Base-by-base conservation (phyloP, 805 yeast genomes). In the Candida montana region DNA sequence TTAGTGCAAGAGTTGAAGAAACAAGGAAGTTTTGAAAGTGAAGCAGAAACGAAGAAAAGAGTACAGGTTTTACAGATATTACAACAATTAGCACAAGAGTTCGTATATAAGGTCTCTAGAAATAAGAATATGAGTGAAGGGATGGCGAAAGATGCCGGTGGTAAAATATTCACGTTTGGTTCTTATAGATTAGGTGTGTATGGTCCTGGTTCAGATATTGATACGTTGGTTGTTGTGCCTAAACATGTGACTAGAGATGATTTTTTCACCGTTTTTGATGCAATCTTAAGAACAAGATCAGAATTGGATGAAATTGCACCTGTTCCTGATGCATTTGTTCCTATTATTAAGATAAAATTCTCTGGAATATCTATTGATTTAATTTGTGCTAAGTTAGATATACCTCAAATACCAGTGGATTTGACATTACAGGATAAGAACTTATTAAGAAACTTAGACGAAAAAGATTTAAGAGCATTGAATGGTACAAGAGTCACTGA, bases 401-500 rank as follows among this genome's bases (percentile, higher is more conserved):
- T 91, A 6, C 82, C 96, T 1, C 86, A 86, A 54, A 83, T 93
- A 0, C 96, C 97, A 2, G 54, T 67, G 31, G 77, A 79, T 47
- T 62, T 93, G 55, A 80, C 87, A 0, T 68, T 93, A 35, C 80
- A 83, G 35, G 95, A 91, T 61, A 93, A 91, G 57, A 88, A 88
- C 53, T 64, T 93, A 41, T 69, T 93, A 41, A 74, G 83, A 59
- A 93, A 93, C 58, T 67, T 93, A 16, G 98, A 93, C 59, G 99
- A 93, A 52, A 82, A 79, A 55, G 98, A 93, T 59, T 64, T 90
- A 50, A 75, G 98, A 55, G 81, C 96, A 0, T 65, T 93, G 42
- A 93, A 93, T 59, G 99, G 99, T 57, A 93, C 99, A 1, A 76
- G 99, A 59, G 99, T 93, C 7, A 93, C 98, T 0, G 99, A 93